These are phyloP conservation scores for Hypoxylon sp. DNA, from an alignment of 2,329 filamentous ascomycete species.

Conservation along the genomic window DNA sequence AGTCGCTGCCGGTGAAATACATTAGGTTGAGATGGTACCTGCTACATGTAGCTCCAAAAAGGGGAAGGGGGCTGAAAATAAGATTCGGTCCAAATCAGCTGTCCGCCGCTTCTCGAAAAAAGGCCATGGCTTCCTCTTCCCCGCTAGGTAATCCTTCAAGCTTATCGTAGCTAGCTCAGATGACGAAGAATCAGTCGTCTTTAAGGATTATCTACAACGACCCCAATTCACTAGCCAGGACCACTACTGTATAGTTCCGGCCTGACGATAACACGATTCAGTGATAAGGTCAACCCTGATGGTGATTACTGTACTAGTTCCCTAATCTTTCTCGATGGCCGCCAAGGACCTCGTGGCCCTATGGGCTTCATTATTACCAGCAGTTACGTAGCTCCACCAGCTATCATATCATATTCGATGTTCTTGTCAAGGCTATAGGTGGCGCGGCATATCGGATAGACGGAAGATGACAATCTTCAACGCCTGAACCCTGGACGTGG, in stretches of 20 bases:
- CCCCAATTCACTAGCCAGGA: slow-evolving; percentile 24
- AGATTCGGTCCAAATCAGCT: neutral
- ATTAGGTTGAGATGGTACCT: neutral
- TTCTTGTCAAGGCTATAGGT: slow-evolving; percentile 3
- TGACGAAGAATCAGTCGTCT: slow-evolving; percentile 21
- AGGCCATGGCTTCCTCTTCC: neutral
- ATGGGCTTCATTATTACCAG: slow-evolving; percentile 29
- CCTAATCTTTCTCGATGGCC: slow-evolving; percentile 9
- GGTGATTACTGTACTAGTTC: slow-evolving; percentile 39
- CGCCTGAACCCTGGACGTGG: slow-evolving; percentile 15
- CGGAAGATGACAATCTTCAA: slow-evolving; percentile 17
- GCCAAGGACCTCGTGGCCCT: slow-evolving; percentile 35
- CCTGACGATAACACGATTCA: slow-evolving; percentile 6
- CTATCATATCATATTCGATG: slow-evolving; percentile 17
- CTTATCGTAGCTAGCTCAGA: slow-evolving; percentile 27
- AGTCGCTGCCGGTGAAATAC: slow-evolving; percentile 17
- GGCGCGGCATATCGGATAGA: slow-evolving; percentile 26
- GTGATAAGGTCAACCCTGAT: slow-evolving; percentile 26
- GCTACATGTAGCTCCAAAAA: slow-evolving; percentile 23
- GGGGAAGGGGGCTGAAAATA: slow-evolving; percentile 23
- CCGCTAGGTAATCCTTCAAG: slow-evolving; percentile 15
- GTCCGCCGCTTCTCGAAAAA: neutral
- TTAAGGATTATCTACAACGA: slow-evolving; percentile 11
- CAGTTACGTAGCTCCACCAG: slow-evolving; percentile 16
- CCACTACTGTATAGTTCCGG: slow-evolving; percentile 4